Base-by-base conservation (phyloP, 371 early-diverging fungal species). In the Entomophthora muscae region DNA sequence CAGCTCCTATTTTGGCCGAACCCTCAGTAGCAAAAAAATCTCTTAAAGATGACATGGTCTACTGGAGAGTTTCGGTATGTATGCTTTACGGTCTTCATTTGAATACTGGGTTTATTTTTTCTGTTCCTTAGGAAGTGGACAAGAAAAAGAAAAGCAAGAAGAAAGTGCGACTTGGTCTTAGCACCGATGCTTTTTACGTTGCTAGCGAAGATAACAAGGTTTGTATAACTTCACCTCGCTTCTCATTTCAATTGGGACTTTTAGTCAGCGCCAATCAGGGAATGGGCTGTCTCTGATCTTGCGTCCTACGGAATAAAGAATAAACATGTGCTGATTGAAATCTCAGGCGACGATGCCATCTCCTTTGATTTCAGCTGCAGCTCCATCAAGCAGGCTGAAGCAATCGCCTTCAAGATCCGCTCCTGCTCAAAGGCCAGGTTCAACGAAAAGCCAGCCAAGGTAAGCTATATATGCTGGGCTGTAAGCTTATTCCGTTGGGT, bases 81-180 rank as follows among this genome's bases (percentile, higher is more conserved):
- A n/a, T n/a, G n/a, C n/a, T n/a, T n/a, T n/a, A n/a, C n/a, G n/a
- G n/a, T n/a, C n/a, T n/a, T n/a, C n/a, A n/a, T n/a, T n/a, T n/a
- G n/a, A n/a, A n/a, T n/a, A n/a, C n/a, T n/a, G n/a, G n/a, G n/a
- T n/a, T n/a, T n/a, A n/a, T n/a, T n/a, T n/a, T n/a, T n/a, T n/a
- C n/a, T n/a, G n/a, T n/a, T 30, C 1, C 22, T 21, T n/a, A 82
- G 68, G 84, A 84, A 66, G 68, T 75, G 5, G 82, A 80, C 63
- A 86, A 86, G 69, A 84, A 86, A 66, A 88, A 87, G 68, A 87
- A 86, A 69, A 82, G 78, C 68, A 86, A 85, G 65, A 79, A 76
- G 64, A 83, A 83, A 66, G 84, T 88, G 26, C 80, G 74, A 21
- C 69, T 90, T 32, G 77, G 81, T n/a, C 72, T 88, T 33, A 82